Base-by-base conservation (phyloP, 208 protist species). In the Crithidia sp. region DNA sequence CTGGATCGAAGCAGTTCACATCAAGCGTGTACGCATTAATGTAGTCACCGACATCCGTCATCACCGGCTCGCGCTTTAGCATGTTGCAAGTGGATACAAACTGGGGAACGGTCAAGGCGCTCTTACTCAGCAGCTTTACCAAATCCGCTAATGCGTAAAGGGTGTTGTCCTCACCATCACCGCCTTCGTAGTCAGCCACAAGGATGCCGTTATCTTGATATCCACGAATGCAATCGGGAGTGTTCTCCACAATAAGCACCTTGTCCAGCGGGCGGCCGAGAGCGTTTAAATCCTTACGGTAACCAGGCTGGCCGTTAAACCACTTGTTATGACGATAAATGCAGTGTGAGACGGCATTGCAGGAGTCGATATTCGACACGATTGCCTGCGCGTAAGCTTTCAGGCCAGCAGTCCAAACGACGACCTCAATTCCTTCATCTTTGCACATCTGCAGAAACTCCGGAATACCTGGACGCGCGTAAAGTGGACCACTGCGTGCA, bases 301-400 rank as follows among this genome's bases (percentile, higher is more conserved):
- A 98, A 10, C 94, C 94, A 40, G 92, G 84, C 70, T 96, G 91
- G 2, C 92, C 92, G 17, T 91, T 98, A 82, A 98, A 98, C 94
- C 94, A 98, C 54, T 97, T 98, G 68, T 84, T 90, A 84, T 98
- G 92, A 45, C 94, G 92, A 65, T 98, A 98, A 76, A 98, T 97
- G 77, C 94, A 98, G 55, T 98, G 94, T 5, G 85, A 74, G 3
- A 98, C 88, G 10, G 89, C 87, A 54, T 88, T 86, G 58, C 80
- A 77, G 40, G 92, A 93, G 77, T 98, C 94, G 72, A 98, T 98
- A 71, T 97, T 96, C 12, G 87, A 74, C 69, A 98, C 88, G 74
- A 98, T 96, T 14, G 94, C 94, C 56, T 98, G 94, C 13, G 94
- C 94, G 77, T 98, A 98, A 0, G 92, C 90, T 67, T 93, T 90